Conservation (phyloP, 1,139 yeast species). For the Debaryomycetaceae sp. region DNA sequence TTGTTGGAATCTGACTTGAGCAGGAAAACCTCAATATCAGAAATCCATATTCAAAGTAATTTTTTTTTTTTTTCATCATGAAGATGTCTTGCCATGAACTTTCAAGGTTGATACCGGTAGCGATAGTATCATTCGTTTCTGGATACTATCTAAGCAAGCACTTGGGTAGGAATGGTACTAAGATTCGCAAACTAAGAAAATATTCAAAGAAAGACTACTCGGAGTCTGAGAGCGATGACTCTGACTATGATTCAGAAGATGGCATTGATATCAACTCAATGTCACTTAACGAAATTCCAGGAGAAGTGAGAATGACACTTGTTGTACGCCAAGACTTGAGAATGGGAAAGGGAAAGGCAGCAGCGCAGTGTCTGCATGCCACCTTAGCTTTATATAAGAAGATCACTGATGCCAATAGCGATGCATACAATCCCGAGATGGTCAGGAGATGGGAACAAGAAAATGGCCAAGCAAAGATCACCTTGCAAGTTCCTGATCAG, state of each 20-base stretch:
- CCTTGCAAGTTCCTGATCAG: constrained; percentile 71
- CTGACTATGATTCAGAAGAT: constrained; percentile 43
- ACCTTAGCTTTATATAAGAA: constrained; percentile 83
- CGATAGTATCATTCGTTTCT: constrained; percentile 19
- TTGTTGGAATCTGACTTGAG: no score
- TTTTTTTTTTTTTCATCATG: no score
- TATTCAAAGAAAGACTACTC: background rate
- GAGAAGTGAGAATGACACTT: constrained; percentile 84
- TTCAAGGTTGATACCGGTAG: background rate
- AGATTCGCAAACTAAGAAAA: background rate
- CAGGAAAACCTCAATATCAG: background rate
- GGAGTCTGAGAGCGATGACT: constrained; percentile 11
- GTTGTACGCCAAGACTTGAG: constrained; percentile 84
- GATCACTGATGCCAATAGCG: constrained; percentile 52
- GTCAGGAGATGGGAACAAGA: constrained; percentile 72
- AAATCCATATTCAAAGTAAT: no score
- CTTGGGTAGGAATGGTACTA: background rate
- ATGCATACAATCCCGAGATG: constrained; percentile 58
- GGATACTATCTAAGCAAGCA: constrained; percentile 21
- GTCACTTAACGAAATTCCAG: constrained; percentile 59
- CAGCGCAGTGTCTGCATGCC: constrained; percentile 99
- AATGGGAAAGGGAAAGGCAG: constrained; percentile 94
- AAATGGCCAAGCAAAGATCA: constrained; percentile 92
- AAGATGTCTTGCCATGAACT: background rate
- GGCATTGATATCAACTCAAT: constrained; percentile 55